These are phyloP conservation scores for Cicer arietinum DNA, from an alignment of 306 rosid species.

Conservation along the genomic window DNA sequence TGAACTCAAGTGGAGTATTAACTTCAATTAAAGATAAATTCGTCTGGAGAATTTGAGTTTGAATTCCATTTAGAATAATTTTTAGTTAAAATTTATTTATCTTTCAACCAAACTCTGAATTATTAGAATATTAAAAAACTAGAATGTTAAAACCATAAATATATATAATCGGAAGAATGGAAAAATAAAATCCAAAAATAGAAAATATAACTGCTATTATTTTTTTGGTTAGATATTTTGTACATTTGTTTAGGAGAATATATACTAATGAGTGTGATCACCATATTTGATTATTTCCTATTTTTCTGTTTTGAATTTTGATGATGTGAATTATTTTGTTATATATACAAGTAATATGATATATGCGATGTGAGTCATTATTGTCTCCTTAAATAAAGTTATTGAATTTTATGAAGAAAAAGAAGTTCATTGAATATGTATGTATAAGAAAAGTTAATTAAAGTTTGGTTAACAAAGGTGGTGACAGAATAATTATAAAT, in stretches of 20 bases:
- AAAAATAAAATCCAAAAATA: neutral
- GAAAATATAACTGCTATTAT: neutral
- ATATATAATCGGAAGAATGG: conserved; percentile 25
- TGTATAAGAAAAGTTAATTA: neutral
- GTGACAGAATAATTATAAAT: neutral
- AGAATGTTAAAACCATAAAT: no score
- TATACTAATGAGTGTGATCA: neutral
- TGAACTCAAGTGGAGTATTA: no score
- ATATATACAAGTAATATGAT: neutral
- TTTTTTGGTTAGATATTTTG: neutral
- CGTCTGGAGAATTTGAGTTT: no score
- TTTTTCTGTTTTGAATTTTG: neutral
- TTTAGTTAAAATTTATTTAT: no score
- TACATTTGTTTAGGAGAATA: neutral
- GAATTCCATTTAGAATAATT: no score
- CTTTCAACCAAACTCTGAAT: no score
- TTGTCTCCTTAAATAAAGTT: neutral
- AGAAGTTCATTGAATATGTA: neutral
- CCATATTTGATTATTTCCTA: neutral
- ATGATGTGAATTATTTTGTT: no score
- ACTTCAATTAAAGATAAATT: no score
- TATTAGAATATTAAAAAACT: no score
- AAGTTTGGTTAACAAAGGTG: neutral
- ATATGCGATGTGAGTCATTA: conserved; percentile 7
- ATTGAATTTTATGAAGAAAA: neutral